These are phyloP conservation scores for Penicillium sp. DNA, from an alignment of 2,329 filamentous ascomycete species.

Conservation along the genomic window DNA sequence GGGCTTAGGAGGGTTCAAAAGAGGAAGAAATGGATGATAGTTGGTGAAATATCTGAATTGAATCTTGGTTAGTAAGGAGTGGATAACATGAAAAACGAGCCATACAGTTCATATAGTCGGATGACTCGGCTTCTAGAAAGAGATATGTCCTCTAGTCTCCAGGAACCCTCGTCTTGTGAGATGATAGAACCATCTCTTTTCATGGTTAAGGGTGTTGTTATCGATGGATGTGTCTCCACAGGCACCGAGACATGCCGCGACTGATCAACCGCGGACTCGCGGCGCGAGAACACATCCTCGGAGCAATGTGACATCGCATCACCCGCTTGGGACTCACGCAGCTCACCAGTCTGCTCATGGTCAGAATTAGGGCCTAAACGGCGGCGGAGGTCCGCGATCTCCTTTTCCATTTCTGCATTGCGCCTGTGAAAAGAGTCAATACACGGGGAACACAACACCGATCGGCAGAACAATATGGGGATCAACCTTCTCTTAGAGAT, in stretches of 20 bases:
- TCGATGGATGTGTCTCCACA: constrained; percentile 32
- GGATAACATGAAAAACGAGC: constrained; percentile 17
- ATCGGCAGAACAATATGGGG: neutral
- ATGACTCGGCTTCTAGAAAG: constrained; percentile 40
- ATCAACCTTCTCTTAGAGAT: constrained; percentile 58
- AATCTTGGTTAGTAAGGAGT: neutral
- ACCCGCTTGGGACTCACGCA: constrained; percentile 28
- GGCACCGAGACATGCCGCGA: constrained; percentile 36
- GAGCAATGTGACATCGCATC: constrained; percentile 38
- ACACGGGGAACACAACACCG: constrained; percentile 2
- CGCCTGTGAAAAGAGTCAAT: constrained; percentile 43
- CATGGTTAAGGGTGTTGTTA: constrained; percentile 36
- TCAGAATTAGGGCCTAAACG: constrained; percentile 42
- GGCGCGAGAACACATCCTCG: constrained; percentile 35
- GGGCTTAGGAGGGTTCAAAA: constrained; percentile 56
- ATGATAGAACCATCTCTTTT: constrained; percentile 35
- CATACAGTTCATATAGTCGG: constrained; percentile 47
- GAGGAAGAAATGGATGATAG: constrained; percentile 64
- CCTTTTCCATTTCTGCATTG: constrained; percentile 64
- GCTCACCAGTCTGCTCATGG: constrained; percentile 25
- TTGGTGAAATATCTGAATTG: constrained; percentile 59
- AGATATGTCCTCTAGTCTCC: constrained; percentile 52
- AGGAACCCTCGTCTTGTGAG: constrained; percentile 43
- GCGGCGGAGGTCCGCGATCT: constrained; percentile 52
- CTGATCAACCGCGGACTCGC: constrained; percentile 30